Percentiles rank a stretch among this genome's conserved stretches.
phyloP scores from a whole-genome alignment of 2,329 filamentous ascomycete species.

The Alternaria incomplexa region DNA sequence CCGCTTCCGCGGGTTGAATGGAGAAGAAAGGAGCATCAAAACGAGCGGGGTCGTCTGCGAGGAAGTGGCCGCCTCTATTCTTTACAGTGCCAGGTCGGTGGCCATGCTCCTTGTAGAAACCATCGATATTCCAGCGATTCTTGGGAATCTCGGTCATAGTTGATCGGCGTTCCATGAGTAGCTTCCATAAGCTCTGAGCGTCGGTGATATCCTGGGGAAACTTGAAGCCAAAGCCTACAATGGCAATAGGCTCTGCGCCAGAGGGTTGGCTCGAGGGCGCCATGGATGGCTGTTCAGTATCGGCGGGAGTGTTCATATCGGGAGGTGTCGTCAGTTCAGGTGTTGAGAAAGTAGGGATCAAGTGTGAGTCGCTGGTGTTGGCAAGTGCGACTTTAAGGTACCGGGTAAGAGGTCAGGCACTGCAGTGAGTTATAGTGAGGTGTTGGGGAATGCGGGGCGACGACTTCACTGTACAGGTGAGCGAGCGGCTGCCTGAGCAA shows the following conservation, averaged over 20 bases:
- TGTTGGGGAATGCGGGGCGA: not conserved
- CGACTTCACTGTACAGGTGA: not conserved
- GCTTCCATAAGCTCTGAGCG: constrained; percentile 26
- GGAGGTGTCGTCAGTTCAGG: not conserved
- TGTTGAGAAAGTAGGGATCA: not conserved
- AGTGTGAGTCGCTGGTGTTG: not conserved
- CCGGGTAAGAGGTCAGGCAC: not conserved
- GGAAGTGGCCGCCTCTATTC: constrained; percentile 25
- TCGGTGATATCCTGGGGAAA: constrained; percentile 26
- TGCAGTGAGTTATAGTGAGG: not conserved
- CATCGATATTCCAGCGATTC: constrained; percentile 25
- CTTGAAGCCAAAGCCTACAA: constrained; percentile 45
- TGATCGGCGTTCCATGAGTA: constrained; percentile 20
- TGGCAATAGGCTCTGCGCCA: constrained; percentile 27
- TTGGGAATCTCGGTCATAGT: constrained; percentile 23
- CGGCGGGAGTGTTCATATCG: not conserved
- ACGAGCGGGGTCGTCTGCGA: constrained; percentile 18
- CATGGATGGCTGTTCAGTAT: not conserved
- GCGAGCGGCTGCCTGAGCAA: not conserved
- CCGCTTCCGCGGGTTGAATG: constrained; percentile 24
- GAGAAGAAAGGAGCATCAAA: constrained; percentile 36
- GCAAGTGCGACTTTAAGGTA: not conserved
- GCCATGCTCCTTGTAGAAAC: constrained; percentile 20
- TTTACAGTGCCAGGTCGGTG: constrained; percentile 13
- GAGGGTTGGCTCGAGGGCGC: not conserved